These are phyloP conservation scores for Collariella sp. DNA, from an alignment of 495 filamentous ascomycete genomes.

Conservation along the genomic window DNA sequence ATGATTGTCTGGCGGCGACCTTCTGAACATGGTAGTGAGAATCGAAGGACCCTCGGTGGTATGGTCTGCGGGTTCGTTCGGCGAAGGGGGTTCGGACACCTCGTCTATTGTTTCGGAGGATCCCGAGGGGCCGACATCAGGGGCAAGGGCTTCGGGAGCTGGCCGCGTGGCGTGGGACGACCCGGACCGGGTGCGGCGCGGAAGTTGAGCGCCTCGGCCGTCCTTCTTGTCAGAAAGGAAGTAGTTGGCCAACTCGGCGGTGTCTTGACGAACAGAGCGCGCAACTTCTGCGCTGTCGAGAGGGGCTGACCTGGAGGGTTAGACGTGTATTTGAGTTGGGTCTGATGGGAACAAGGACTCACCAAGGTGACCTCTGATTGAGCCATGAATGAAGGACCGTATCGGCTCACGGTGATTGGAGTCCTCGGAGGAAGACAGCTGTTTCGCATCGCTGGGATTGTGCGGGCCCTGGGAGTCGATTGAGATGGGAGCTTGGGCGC, in stretches of 20 bases:
- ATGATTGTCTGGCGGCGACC: conserved; percentile 35
- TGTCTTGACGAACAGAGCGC: conserved; percentile 76
- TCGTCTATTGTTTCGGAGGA: conserved; percentile 47
- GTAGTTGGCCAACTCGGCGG: conserved; percentile 80
- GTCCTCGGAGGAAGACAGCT: conserved; percentile 34
- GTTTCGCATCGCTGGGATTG: conserved; percentile 19
- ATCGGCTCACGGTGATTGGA: conserved; percentile 55
- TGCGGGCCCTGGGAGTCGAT: conserved; percentile 9
- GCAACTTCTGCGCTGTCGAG: conserved; percentile 64
- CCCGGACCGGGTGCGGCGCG: conserved; percentile 28
- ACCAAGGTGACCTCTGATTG: conserved; percentile 58
- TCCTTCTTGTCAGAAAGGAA: conserved; percentile 60
- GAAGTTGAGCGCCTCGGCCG: conserved; percentile 33
- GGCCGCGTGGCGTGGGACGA: conserved; percentile 17
- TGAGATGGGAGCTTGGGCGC: conserved; percentile 12
- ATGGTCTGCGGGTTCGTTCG: conserved; percentile 22
- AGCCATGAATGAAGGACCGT: conserved; percentile 71
- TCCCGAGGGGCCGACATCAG: conserved; percentile 7
- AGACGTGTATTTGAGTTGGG: conserved; percentile 1
- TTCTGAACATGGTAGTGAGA: conserved; percentile 55
- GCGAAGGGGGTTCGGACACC: conserved; percentile 51
- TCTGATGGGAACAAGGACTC: conserved; percentile 21
- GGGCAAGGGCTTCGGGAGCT: conserved; percentile 6
- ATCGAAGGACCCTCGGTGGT: conserved; percentile 45
- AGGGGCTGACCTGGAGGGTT: conserved; percentile 21